Conservation (phyloP, 2,329 filamentous ascomycete genomes). For the Fusarium brachygibbosum region DNA sequence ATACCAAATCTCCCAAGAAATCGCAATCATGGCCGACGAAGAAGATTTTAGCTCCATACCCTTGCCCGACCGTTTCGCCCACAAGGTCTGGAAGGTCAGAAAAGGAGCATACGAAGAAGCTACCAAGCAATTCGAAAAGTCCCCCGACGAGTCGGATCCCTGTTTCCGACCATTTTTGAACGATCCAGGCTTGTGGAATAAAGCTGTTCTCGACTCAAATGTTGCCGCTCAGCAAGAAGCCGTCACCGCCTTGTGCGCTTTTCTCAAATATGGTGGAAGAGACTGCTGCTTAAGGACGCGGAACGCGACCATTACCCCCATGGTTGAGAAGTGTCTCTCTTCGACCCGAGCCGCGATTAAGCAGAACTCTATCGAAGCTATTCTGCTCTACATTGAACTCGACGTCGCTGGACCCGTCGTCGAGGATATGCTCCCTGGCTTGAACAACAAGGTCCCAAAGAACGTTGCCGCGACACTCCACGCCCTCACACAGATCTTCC, state of each 20-base stretch:
- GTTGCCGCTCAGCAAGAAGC: slow-evolving; percentile 97
- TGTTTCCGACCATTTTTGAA: slow-evolving; percentile 89
- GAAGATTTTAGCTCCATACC: slow-evolving; percentile 86
- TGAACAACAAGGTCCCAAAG: slow-evolving; percentile 93
- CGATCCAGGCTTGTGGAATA: slow-evolving; percentile 90
- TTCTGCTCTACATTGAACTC: slow-evolving; percentile 90
- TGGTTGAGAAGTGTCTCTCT: slow-evolving; percentile 91
- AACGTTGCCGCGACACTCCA: slow-evolving; percentile 79
- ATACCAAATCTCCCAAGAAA: slow-evolving; percentile 29
- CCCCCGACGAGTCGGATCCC: slow-evolving; percentile 86
- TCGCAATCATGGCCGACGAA: slow-evolving; percentile 80
- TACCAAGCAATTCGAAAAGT: slow-evolving; percentile 85
- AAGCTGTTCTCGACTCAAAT: slow-evolving; percentile 92
- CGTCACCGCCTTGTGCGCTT: slow-evolving; percentile 87
- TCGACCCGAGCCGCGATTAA: slow-evolving; percentile 92
- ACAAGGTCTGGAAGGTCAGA: slow-evolving; percentile 94
- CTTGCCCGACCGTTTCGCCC: slow-evolving; percentile 82
- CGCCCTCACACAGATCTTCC: slow-evolving; percentile 85
- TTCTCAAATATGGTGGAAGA: slow-evolving; percentile 89
- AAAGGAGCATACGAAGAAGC: slow-evolving; percentile 96
- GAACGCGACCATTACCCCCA: slow-evolving; percentile 77
- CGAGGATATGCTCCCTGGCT: slow-evolving; percentile 86
- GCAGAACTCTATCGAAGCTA: slow-evolving; percentile 84
- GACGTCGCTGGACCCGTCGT: slow-evolving; percentile 88
- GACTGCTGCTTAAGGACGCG: slow-evolving; percentile 85